Evolutionary conservation across 352 stramenopile species (phyloP), one percentile per base, ranked within the genome.

Genomic region (Ochromonadaceae sp.): DNA sequence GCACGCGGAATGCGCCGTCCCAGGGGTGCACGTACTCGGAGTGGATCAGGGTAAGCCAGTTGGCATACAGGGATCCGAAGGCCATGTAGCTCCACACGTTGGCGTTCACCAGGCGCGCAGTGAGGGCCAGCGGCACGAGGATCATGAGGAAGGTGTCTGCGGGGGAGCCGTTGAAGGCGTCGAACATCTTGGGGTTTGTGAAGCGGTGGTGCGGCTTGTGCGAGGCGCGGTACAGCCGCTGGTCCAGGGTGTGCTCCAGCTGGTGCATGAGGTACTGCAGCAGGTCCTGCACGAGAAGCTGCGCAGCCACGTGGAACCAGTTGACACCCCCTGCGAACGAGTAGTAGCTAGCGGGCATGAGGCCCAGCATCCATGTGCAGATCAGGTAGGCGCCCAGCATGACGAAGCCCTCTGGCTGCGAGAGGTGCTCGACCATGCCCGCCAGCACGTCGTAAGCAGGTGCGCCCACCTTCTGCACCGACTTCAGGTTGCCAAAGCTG

Each of bases 61-160:
- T 85, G 26, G 77, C 76, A 69, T 87, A 89, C 0, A 71, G 50
- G 1, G 57, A 53, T 4, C 81, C 81, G 77, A 89, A 89, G n/a
- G 77, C 71, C 78, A 87, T 87, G 69, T 89, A 89, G 3, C 74
- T 81, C 80, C 80, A 87, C 22, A 87, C 80, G 70, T 85, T 87
- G 49, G 73, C 69, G 32, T 70, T 58, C 2, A 86, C 67, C 34
- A 86, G 34, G 48, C 78, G 72, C 12, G 79, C 75, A 14, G 70
- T 76, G 30, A 69, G 22, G 35, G 34, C 10, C 10, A 67, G 39
- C 2, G 81, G 81, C 38, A 86, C 60, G 0, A 89, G 48, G 57
- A 89, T 87, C 74, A 89, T 86, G 43, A 77, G 72, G 0, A 82
- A 59, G 0, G 81, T 87, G 67, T 89, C 81, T 0, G 72, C 47